Evolutionary conservation across 2,329 filamentous ascomycete genomes (phyloP).

Genomic region (Aspergillus versicolor): DNA sequence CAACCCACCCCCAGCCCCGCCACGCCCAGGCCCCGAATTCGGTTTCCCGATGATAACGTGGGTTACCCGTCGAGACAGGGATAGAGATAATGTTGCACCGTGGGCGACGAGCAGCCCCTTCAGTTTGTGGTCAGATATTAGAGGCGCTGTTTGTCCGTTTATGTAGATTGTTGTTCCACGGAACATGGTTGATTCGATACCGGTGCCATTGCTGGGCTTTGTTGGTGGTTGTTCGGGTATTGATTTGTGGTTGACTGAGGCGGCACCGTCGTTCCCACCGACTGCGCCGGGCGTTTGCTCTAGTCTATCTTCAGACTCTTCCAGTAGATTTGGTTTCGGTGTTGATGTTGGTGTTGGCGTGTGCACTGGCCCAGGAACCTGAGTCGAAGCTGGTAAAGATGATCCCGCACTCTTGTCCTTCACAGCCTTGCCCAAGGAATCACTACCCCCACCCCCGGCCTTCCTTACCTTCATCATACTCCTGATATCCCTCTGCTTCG

Average conservation of each 20-base stretch:
- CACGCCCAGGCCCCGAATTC: slow-evolving; percentile 44
- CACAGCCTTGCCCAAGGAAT: no score
- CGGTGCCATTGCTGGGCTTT: not conserved
- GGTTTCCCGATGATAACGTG: slow-evolving; percentile 78
- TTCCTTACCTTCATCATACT: slow-evolving; percentile 25
- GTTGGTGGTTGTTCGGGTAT: not conserved
- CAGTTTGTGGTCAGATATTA: slow-evolving; percentile 81
- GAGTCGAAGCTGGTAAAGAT: no score
- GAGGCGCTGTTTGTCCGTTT: slow-evolving; percentile 80
- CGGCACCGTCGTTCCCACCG: not conserved
- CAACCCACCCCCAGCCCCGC: slow-evolving; percentile 72
- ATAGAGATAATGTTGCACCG: slow-evolving; percentile 69
- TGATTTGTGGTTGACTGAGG: not conserved
- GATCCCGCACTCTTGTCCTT: no score
- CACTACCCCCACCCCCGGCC: not conserved
- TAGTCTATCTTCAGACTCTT: not conserved
- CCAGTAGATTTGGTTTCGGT: not conserved
- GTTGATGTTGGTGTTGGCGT: not conserved
- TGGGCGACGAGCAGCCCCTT: slow-evolving; percentile 74
- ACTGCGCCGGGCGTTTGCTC: not conserved
- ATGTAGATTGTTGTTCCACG: slow-evolving; percentile 73
- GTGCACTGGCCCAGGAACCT: no score
- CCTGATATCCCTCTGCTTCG: slow-evolving; percentile 42
- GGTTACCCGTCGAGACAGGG: slow-evolving; percentile 73
- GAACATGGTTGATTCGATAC: slow-evolving; percentile 55